Conservation (phyloP, 805 yeast genomes). For the Myxozyma geophila region DNA sequence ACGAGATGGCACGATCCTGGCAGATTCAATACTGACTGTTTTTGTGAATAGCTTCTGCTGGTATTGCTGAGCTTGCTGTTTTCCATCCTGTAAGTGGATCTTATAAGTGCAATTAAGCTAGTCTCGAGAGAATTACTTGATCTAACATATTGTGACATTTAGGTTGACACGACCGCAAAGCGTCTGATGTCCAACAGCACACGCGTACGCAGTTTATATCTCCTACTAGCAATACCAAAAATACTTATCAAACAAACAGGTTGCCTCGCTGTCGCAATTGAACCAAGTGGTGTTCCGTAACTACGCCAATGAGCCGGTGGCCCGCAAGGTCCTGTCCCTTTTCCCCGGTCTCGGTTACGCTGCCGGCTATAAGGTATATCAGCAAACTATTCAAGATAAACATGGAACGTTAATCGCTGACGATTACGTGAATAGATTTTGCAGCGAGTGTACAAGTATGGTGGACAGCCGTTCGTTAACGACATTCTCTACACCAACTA, state of each 20-base stretch:
- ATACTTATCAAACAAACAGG: constrained; percentile 50
- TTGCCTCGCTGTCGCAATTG: constrained; percentile 66
- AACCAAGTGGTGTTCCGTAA: constrained; percentile 87
- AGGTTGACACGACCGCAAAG: constrained; percentile 91
- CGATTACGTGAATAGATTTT: constrained; percentile 52
- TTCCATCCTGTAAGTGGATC: constrained; percentile 77
- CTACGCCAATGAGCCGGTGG: constrained; percentile 71
- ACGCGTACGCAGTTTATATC: constrained; percentile 57
- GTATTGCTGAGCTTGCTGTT: constrained; percentile 92
- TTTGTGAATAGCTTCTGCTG: constrained; percentile 60
- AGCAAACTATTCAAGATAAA: background rate
- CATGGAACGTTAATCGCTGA: background rate
- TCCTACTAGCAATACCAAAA: background rate
- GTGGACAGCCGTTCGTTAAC: constrained; percentile 98
- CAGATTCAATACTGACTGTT: background rate
- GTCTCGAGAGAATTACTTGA: background rate
- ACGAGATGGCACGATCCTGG: background rate
- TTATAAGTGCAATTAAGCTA: background rate
- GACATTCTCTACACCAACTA: constrained; percentile 83
- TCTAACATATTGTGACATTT: background rate
- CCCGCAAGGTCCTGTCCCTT: constrained; percentile 74
- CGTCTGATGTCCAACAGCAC: constrained; percentile 89
- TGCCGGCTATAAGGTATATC: constrained; percentile 76
- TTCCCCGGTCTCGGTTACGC: constrained; percentile 99
- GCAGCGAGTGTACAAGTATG: constrained; percentile 97